Base-by-base conservation (phyloP, 2,329 filamentous ascomycete genomes). In the Ophiocordyceps camponoti-floridani region DNA sequence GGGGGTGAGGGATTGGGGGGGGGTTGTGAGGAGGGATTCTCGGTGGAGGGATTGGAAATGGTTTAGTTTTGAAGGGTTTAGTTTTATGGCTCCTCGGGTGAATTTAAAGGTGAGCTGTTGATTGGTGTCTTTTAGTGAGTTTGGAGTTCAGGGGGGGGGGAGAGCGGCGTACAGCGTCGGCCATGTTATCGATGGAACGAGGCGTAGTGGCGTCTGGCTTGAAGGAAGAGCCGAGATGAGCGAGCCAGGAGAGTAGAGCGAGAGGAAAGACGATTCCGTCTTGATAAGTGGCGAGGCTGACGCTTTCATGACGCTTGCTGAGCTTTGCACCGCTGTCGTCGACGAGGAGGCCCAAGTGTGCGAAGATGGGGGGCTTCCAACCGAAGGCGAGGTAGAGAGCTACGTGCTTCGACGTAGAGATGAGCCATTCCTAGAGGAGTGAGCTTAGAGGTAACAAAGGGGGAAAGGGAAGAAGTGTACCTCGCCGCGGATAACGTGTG, bases 401-500 rank as follows among this genome's bases (percentile, higher is more conserved):
- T 40, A 76, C 59, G 53, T 80, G 76, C 48, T 73, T 84, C 1
- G 88, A 87, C 0, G 91, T 96, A 0, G 88, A 94, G 31, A 89
- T 77, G 64, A 98, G 82, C 91, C 91, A 98, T 73, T 98, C 91
- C 71, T 84, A 14, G 4, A 26, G 26, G 44, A 3, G 35, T 19
- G n/a, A 26, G 14, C 18, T 41, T 13, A 3, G 4, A 41, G 18
- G 13, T 14, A 41, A 6, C 10, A 33, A 18, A n/a, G 14, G 23
- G 28, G 14, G 23, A 42, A 13, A 4, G 8, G 18, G 14, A 12
- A 12, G 42, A 1, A 9, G 14, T 27, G 7, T 37, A 83, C 80
- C 26, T 82, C 81, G 44, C 89, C 91, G 40, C 91, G 79, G 47
- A 98, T 84, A 13, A 98, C 91, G 61, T 96, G 89, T 0, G 88